Base-by-base conservation (phyloP, 768 basidiomycete genomes). In the Trametes punicea region DNA sequence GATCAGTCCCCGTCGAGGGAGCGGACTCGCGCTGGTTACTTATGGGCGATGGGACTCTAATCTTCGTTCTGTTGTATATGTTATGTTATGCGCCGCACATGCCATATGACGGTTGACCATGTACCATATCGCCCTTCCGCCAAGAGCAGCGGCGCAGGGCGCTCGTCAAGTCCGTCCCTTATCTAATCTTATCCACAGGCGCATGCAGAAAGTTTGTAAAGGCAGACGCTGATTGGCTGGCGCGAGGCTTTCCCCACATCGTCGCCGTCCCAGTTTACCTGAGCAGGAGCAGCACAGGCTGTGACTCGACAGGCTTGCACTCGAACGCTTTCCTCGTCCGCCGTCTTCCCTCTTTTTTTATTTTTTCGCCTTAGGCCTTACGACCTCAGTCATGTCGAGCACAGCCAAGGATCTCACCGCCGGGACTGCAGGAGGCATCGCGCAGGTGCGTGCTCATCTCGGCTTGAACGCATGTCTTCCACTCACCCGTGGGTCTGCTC, bases 351-450 rank as follows among this genome's bases (percentile, higher is more conserved):
- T 29, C 25, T n/a, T 38, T 46, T 41, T 45, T 25, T 39, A 33
- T 38, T 39, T 21, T n/a, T n/a, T n/a, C n/a, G n/a, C n/a, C 57
- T 30, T 21, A 29, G 20, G 13, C 15, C 38, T 29, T 18, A 31
- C 18, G 27, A 36, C 45, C 20, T 34, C 51, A 63, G 56, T 30
- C 46, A 74, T 75, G 73, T 71, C 71, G 55, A 87, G 87, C 67
- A 89, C 92, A 29, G 77, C 83, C 46, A 93, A 93, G 75, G 94
- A 97, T 70, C 71, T 97, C 61, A 78, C 89, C 33, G 93, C 92
- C 53, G 94, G 94, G 46, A 94, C 92, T 29, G 85, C 81, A n/a
- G 93, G 93, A 44, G 93, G 93, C 46, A 85, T 96, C 66, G 85
- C 86, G 56, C 94, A 95, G 82, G 90, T 84, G 62, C 51, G 65